Evolutionary conservation across 2,329 filamentous ascomycete species (phyloP).

Genomic region (Trichoderma polysporum): DNA sequence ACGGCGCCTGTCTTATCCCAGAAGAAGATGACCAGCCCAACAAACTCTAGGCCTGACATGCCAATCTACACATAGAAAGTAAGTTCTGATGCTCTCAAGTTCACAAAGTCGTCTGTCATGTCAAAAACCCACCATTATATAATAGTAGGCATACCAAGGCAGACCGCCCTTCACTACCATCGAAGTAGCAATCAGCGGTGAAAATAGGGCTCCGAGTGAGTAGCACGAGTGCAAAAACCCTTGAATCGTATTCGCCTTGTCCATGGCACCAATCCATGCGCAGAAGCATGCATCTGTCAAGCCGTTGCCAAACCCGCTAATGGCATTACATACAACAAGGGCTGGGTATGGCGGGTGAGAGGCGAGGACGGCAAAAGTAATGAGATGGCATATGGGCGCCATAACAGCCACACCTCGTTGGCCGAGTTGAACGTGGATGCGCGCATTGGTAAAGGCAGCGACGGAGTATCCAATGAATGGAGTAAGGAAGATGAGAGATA

Average conservation of each 20-base stretch:
- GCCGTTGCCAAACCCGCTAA: slow-evolving; percentile 68
- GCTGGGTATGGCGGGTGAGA: slow-evolving; percentile 65
- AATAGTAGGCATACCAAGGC: slow-evolving; percentile 70
- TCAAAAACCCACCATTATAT: slow-evolving; percentile 60
- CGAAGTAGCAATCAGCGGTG: slow-evolving; percentile 64
- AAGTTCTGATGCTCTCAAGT: background rate
- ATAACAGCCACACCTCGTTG: slow-evolving; percentile 66
- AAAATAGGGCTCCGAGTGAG: slow-evolving; percentile 62
- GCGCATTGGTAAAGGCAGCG: slow-evolving; percentile 61
- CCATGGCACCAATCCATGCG: slow-evolving; percentile 61
- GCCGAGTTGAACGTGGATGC: slow-evolving; percentile 59
- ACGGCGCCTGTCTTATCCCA: slow-evolving; percentile 57
- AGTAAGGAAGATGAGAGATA: slow-evolving; percentile 64
- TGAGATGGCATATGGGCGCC: slow-evolving; percentile 58
- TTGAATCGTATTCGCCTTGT: slow-evolving; percentile 65
- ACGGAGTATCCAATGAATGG: slow-evolving; percentile 63
- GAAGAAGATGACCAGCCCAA: slow-evolving; percentile 53
- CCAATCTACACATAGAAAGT: slow-evolving; percentile 34
- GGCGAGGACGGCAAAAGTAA: slow-evolving; percentile 60
- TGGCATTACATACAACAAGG: slow-evolving; percentile 59
- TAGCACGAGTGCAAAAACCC: slow-evolving; percentile 67
- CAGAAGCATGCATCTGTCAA: slow-evolving; percentile 54
- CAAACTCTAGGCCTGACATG: slow-evolving; percentile 55
- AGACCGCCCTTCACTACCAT: slow-evolving; percentile 61
- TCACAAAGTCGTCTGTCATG: background rate